Evolutionary conservation across 345 rosid species (phyloP).

Genomic region (Erysimum cheiranthoides): DNA sequence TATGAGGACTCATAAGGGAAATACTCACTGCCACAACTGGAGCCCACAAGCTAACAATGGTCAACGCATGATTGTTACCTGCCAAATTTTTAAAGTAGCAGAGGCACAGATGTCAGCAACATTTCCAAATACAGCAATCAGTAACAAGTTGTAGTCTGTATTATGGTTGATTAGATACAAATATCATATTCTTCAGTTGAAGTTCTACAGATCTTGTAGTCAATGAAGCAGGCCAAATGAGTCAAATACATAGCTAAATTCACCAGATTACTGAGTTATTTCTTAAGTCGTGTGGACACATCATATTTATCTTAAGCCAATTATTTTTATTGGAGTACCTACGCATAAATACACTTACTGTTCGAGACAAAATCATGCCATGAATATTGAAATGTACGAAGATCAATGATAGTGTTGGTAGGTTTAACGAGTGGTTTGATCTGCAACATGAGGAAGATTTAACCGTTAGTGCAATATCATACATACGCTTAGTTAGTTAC

Average conservation of each 20-base stretch:
- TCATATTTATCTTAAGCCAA: conserved; percentile 5
- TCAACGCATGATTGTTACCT: conserved; percentile 86
- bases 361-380: conserved; percentile 97
- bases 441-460: conserved; percentile 53
- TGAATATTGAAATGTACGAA: conserved; percentile 62
- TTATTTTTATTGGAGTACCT: not conserved
- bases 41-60: conserved; percentile 92
- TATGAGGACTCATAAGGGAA: conserved; percentile 15
- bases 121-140: conserved; percentile 21
- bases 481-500: not conserved
- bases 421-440: conserved; percentile 88
- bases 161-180: conserved; percentile 19
- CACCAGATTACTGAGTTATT: conserved; percentile 22
- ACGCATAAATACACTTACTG: conserved; percentile 55
- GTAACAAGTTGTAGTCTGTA: conserved; percentile 32
- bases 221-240: conserved; percentile 19
- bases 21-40: conserved; percentile 92
- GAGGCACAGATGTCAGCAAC: conserved; percentile 33
- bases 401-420: conserved; percentile 56
- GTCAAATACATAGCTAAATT: conserved; percentile 5
- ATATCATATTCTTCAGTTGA: not conserved
- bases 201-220: conserved; percentile 24
- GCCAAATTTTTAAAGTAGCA: conserved; percentile 49
- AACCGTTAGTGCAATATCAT: conserved; percentile 26
- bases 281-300: not conserved